Conservation (phyloP, 192 early-diverging fungal genomes). For the Chytriomyces sp. region DNA sequence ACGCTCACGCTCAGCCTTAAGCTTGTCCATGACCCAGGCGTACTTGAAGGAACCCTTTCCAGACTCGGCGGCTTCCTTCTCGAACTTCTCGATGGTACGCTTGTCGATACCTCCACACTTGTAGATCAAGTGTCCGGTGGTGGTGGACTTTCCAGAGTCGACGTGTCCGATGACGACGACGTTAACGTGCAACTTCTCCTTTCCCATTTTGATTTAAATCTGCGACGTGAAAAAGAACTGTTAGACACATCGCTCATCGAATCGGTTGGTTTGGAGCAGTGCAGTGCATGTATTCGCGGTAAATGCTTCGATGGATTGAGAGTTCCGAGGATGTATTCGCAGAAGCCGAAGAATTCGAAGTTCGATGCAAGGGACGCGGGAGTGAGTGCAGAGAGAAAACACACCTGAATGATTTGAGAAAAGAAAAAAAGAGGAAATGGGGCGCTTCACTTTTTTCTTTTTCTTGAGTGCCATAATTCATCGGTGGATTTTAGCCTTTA, state of each 20-base stretch:
- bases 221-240: conserved; percentile 34
- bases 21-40: conserved; percentile 99
- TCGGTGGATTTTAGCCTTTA: too few relatives aligned
- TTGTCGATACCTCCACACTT: conserved; percentile 99
- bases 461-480: too few relatives aligned
- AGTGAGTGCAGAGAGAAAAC: not conserved
- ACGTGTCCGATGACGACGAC: conserved; percentile 95
- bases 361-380: too few relatives aligned
- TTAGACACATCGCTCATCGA: too few relatives aligned
- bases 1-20: conserved; percentile 99
- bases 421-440: conserved; percentile 5
- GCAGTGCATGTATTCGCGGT: too few relatives aligned
- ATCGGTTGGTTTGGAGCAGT: too few relatives aligned
- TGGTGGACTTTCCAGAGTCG: conserved; percentile 99
- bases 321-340: too few relatives aligned
- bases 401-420: not conserved
- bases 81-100: conserved; percentile 99
- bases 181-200: conserved; percentile 50
- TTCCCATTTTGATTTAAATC: conserved; percentile 22
- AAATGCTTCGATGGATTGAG: too few relatives aligned
- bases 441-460: too few relatives aligned
- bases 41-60: conserved; percentile 99
- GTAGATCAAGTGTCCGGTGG: conserved; percentile 99
- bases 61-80: conserved; percentile 97
- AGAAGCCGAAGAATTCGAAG: too few relatives aligned